These are phyloP conservation scores for Potentilla sterilis DNA, from an alignment of 306 rosid genomes.

Conservation along the genomic window DNA sequence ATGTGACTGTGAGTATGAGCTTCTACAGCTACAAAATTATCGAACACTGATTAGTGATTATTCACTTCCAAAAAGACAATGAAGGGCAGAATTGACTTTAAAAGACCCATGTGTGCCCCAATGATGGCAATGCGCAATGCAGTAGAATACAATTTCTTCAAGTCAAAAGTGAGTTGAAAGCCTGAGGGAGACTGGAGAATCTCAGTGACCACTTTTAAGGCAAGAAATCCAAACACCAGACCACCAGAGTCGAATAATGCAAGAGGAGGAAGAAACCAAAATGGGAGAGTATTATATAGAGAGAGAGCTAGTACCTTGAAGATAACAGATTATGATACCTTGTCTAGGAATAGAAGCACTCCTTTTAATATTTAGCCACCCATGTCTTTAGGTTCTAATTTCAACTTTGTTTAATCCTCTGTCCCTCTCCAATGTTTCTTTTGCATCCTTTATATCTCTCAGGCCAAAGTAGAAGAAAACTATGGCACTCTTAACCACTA, in stretches of 20 bases:
- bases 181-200: constrained; percentile 39
- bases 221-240: constrained; percentile 15
- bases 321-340: constrained; percentile 32
- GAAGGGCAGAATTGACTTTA: constrained; percentile 19
- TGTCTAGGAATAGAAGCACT: constrained; percentile 59
- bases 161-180: constrained; percentile 55
- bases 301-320: constrained; percentile 18
- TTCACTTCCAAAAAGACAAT: not conserved
- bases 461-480: constrained; percentile 1
- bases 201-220: constrained; percentile 42
- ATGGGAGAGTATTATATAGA: constrained; percentile 9
- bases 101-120: constrained; percentile 24
- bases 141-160: constrained; percentile 12
- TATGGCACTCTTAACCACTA: constrained; percentile 1
- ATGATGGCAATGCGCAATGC: not conserved
- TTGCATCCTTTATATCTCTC: not conserved
- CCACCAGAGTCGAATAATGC: constrained; percentile 28
- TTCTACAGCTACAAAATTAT: not conserved
- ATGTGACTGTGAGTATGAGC: not conserved
- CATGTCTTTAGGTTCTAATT: constrained; percentile 17
- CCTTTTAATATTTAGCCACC: constrained; percentile 25
- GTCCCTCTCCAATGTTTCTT: not conserved
- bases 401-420: not conserved
- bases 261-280: constrained; percentile 17
- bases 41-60: not conserved